Percentiles rank a stretch among this genome's conserved stretches.
Conservation (phyloP, 2,329 filamentous ascomycete genomes). For the Gliomastix tumulicola region DNA sequence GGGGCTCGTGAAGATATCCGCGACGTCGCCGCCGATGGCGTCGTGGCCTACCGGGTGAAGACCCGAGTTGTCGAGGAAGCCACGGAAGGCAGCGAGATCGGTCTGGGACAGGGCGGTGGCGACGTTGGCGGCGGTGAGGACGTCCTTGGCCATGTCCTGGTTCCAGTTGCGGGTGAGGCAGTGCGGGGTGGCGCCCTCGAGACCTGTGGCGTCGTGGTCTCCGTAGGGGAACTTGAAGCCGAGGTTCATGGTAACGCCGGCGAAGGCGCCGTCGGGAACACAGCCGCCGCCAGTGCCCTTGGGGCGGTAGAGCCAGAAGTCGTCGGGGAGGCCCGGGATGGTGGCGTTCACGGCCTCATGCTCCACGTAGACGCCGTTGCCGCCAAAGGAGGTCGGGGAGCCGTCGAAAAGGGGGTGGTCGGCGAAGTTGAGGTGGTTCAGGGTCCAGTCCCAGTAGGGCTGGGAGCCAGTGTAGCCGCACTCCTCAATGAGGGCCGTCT, state of each 20-base stretch:
- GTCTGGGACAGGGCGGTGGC: no score
- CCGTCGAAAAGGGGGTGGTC: slow-evolving; percentile 38
- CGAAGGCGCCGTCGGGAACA: slow-evolving; percentile 42
- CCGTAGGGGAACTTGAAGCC: no score
- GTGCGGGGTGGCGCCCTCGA: no score
- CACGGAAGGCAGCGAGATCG: no score
- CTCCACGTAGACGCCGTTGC: slow-evolving; percentile 17
- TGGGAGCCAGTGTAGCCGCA: slow-evolving; percentile 30
- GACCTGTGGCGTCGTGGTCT: no score
- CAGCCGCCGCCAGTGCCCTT: slow-evolving; percentile 49
- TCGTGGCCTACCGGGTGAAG: slow-evolving; percentile 24
- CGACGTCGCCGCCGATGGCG: slow-evolving; percentile 23
- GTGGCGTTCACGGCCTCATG: slow-evolving; percentile 18
- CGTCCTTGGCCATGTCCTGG: no score
- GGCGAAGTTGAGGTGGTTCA: slow-evolving; percentile 24
- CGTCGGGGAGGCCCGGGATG: no score
- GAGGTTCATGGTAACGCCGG: slow-evolving; percentile 29
- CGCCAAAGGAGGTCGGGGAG: slow-evolving; percentile 34
- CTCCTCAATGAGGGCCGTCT: slow-evolving; percentile 19
- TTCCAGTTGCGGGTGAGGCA: no score
- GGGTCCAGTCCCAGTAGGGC: slow-evolving; percentile 42
- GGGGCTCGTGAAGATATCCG: slow-evolving; percentile 17
- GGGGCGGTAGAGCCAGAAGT: slow-evolving; percentile 29
- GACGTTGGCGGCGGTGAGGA: no score
- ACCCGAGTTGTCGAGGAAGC: no score